Conservation (phyloP, 2,329 filamentous ascomycete genomes). For the Colletotrichum cuscutae region DNA sequence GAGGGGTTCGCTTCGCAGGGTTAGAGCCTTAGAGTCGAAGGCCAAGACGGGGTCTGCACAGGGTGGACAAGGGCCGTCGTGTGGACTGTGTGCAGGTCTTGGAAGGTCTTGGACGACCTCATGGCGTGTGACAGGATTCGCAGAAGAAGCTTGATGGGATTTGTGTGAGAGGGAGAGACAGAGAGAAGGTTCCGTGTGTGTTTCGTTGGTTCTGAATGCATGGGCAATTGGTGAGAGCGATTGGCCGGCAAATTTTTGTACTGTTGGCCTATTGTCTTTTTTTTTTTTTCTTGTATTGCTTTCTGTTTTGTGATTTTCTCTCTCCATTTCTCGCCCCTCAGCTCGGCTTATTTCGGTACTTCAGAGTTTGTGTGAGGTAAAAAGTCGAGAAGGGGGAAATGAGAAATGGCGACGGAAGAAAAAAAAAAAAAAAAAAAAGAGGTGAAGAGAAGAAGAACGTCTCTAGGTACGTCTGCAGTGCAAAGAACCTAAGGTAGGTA, state of each 20-base stretch:
- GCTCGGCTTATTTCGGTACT: constrained; percentile 23
- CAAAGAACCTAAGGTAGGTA: background rate
- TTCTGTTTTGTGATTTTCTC: background rate
- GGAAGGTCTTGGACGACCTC: constrained; percentile 33
- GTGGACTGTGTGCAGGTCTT: constrained; percentile 28
- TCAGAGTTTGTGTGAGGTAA: background rate
- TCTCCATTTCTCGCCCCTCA: constrained; percentile 6
- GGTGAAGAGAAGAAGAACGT: background rate
- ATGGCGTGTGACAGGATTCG: constrained; percentile 18
- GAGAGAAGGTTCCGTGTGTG: background rate
- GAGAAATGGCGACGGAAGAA: background rate
- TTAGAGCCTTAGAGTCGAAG: constrained; percentile 19
- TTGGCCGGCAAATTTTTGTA: background rate
- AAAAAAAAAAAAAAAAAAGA: background rate
- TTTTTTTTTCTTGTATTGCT: background rate
- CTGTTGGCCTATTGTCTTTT: background rate
- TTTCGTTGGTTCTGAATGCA: background rate
- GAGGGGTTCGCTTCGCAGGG: constrained; percentile 12
- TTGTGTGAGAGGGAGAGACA: background rate
- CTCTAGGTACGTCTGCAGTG: background rate
- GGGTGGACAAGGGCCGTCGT: constrained; percentile 28
- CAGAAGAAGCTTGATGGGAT: background rate
- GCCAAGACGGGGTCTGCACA: constrained; percentile 33
- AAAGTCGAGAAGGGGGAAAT: background rate
- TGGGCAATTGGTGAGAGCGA: background rate